These are phyloP conservation scores for Penicillium antarcticum DNA, from an alignment of 495 filamentous ascomycete genomes.

Conservation along the genomic window DNA sequence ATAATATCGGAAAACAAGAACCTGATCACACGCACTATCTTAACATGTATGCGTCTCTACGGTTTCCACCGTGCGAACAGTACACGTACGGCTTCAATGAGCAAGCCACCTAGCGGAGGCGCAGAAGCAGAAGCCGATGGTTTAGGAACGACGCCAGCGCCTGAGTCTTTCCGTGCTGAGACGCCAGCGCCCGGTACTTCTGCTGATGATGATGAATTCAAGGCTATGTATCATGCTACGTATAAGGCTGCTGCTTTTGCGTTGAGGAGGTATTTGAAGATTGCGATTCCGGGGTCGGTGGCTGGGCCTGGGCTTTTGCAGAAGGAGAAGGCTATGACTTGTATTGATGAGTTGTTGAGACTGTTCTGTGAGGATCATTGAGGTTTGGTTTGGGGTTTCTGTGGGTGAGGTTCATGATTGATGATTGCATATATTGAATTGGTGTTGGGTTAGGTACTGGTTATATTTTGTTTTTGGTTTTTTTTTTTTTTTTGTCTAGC, in stretches of 20 bases:
- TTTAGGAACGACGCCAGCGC: conserved; percentile 4
- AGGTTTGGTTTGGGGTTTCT: background rate
- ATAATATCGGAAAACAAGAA: conserved; percentile 42
- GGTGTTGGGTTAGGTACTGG: too few species aligned
- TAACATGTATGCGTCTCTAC: conserved; percentile 64
- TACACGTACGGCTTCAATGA: conserved; percentile 18
- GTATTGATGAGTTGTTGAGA: conserved; percentile 43
- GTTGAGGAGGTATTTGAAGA: conserved; percentile 48
- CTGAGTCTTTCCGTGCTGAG: conserved; percentile 17
- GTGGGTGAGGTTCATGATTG: conserved; percentile 9
- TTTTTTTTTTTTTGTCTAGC: too few species aligned
- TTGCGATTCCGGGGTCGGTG: conserved; percentile 2
- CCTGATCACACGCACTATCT: conserved; percentile 44
- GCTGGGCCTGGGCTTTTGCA: conserved; percentile 27
- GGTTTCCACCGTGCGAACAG: conserved; percentile 50
- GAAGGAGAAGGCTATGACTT: conserved; percentile 43
- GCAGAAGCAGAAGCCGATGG: conserved; percentile 17
- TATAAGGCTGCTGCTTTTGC: conserved; percentile 60
- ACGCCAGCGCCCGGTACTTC: conserved; percentile 17
- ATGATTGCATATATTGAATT: conserved; percentile 4
- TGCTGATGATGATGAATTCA: conserved; percentile 58
- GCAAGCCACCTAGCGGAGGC: conserved; percentile 9
- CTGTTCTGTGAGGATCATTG: conserved; percentile 45
- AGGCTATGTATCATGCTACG: conserved; percentile 62
- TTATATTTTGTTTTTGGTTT: background rate